Evolutionary conservation across 2,329 filamentous ascomycete genomes (phyloP).

Genomic region (Neobulgaria alba): DNA sequence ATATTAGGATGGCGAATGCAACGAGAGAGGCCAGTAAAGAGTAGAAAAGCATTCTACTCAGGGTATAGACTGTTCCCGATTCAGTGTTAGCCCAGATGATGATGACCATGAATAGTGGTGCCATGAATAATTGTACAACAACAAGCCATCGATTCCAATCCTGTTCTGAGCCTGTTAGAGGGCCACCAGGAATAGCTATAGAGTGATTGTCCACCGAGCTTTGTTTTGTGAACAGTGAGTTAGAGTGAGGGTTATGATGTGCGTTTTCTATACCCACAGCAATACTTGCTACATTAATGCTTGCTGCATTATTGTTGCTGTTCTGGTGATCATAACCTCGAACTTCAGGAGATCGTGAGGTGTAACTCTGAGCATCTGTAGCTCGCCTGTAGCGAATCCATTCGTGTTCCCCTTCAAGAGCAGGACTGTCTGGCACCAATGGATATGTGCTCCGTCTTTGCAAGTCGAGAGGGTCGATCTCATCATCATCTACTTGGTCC

Average conservation of each 20-base stretch:
- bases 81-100: slow-evolving; percentile 64
- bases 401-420: slow-evolving; percentile 38
- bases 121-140: slow-evolving; percentile 74
- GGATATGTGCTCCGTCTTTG: not conserved
- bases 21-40: slow-evolving; percentile 62
- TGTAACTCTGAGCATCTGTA: slow-evolving; percentile 29
- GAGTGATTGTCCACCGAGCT: slow-evolving; percentile 5
- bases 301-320: slow-evolving; percentile 30
- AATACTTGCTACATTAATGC: slow-evolving; percentile 7
- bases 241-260: slow-evolving; percentile 16
- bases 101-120: slow-evolving; percentile 72
- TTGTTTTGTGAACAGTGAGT: slow-evolving; percentile 4
- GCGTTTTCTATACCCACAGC: slow-evolving; percentile 25
- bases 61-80: slow-evolving; percentile 44
- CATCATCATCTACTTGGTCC: not conserved
- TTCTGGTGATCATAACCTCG: slow-evolving; percentile 21
- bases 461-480: slow-evolving; percentile 19
- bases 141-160: slow-evolving; percentile 91
- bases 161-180: slow-evolving; percentile 6
- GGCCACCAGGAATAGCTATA: slow-evolving; percentile 4
- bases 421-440: slow-evolving; percentile 22
- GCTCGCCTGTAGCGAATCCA: slow-evolving; percentile 51
- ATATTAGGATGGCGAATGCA: slow-evolving; percentile 56
- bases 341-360: slow-evolving; percentile 8
- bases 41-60: slow-evolving; percentile 50